A percentile compares a stretch with the other conserved stretches of the same genome.
phyloP scores from a whole-genome alignment of 1,284 basidiomycete genomes.

The Marasmius sp. region DNA sequence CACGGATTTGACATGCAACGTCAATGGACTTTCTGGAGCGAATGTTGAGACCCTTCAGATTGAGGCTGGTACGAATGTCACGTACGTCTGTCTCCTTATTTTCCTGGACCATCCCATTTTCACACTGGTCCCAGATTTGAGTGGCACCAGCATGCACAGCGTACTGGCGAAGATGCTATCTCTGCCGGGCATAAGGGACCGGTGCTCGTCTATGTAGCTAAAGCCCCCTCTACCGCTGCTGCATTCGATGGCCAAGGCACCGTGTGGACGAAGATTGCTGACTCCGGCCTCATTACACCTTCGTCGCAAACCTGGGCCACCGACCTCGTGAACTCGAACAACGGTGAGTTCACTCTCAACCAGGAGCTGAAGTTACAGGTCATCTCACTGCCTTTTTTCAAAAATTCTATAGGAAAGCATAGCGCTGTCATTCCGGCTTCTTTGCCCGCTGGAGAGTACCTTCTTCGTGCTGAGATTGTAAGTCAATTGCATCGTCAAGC shows the following conservation, averaged over 20 bases:
- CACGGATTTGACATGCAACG: constrained; percentile 49
- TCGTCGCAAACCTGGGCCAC: constrained; percentile 42
- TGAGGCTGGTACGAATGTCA: constrained; percentile 41
- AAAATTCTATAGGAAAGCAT: not conserved
- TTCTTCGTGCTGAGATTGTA: constrained; percentile 4
- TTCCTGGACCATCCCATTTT: not conserved
- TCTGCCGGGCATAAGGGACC: constrained; percentile 52
- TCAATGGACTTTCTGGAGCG: constrained; percentile 43
- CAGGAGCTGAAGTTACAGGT: not conserved
- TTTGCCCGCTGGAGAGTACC: constrained; percentile 1
- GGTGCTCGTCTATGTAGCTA: constrained; percentile 50
- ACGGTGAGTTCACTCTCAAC: constrained; percentile 25
- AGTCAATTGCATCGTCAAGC: not conserved
- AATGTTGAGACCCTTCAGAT: constrained; percentile 38
- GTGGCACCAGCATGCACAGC: constrained; percentile 48
- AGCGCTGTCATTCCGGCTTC: not conserved
- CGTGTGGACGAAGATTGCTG: constrained; percentile 57
- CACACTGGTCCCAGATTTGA: constrained; percentile 33
- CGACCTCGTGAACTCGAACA: constrained; percentile 46
- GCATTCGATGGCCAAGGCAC: constrained; percentile 45
- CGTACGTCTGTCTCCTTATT: constrained; percentile 21
- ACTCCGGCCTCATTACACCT: constrained; percentile 43
- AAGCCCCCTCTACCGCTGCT: constrained; percentile 44
- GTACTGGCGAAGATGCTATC: constrained; percentile 55
- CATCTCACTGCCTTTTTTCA: not conserved